Percentiles rank a stretch among this genome's conserved stretches.
These are phyloP conservation scores for Coemansia sp. DNA, from an alignment of 192 early-diverging fungal genomes.

Conservation along the genomic window DNA sequence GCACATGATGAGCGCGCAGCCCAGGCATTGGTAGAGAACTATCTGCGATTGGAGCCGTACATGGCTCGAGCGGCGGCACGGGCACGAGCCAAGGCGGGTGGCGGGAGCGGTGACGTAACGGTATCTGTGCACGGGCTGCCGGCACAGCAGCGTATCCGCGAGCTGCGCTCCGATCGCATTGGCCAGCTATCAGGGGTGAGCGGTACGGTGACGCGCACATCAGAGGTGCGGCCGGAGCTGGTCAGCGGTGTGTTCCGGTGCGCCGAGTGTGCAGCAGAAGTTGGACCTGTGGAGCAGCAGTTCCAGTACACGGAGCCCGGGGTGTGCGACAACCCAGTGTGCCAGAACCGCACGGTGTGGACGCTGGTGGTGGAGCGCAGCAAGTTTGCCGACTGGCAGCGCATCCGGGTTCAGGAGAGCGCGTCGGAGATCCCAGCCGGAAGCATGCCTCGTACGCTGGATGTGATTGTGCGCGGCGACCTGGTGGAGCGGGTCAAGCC, in stretches of 20 bases:
- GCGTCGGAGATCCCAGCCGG: constrained; percentile 94
- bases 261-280: constrained; percentile 73
- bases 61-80: constrained; percentile 83
- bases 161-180: constrained; percentile 78
- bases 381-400: constrained; percentile 97
- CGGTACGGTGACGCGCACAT: constrained; percentile 96
- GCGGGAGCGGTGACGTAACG: constrained; percentile 12
- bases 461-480: constrained; percentile 92
- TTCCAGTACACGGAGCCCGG: constrained; percentile 95
- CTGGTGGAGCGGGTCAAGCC: constrained; percentile 94
- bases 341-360: constrained; percentile 80
- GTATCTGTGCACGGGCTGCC: constrained; percentile 71
- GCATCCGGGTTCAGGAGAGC: constrained; percentile 94
- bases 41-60: constrained; percentile 82
- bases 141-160: constrained; percentile 67
- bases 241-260: constrained; percentile 89
- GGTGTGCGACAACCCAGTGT: constrained; percentile 77
- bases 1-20: constrained; percentile 60
- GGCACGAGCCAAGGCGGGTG: neutral
- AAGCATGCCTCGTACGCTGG: constrained; percentile 93
- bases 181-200: constrained; percentile 79
- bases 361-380: constrained; percentile 77
- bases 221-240: constrained; percentile 95
- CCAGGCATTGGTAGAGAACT: constrained; percentile 66
- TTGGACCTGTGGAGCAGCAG: constrained; percentile 89